Base-by-base conservation (phyloP, 2,329 filamentous ascomycete species). In the Colletotrichum spinosum region DNA sequence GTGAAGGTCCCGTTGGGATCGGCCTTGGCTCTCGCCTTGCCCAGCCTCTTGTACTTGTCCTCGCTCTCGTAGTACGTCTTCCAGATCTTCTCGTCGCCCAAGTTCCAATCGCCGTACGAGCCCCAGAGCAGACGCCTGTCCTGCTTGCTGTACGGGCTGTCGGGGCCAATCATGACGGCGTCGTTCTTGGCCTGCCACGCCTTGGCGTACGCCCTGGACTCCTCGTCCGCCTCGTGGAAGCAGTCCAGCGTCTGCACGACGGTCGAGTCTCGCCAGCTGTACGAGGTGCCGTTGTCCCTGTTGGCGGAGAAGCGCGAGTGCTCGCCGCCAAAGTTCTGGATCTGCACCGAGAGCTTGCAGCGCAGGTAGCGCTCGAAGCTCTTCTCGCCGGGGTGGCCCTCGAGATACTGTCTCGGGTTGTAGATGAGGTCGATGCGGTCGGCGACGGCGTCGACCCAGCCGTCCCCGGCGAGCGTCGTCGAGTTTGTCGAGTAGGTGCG, bases 221-320 rank as follows among this genome's bases (percentile, higher is more conserved):
- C 42, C 1, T 49, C 55, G 10, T 68, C 70, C 1, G 70, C 68
- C 10, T 74, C 73, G 49, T 84, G 77, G 69, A 84, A 84, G 57
- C 79, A 81, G 60, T 85, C 83, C 15, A 83, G 73, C 0, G 72
- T 76, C 41, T 73, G 73, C 6, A 72, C 70, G 6, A 83, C 69
- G 4, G 75, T 80, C 0, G 79, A 78, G 69, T 84, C 81, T 53
- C 83, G 75, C 79, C 80, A 84, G 70, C 79, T 83, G 68, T 79
- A 83, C 1, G 81, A 74, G 0, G 81, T 84, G 8, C 81, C 82
- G 54, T 84, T 84, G 48, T 73, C 71, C 6, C 72, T 75, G 65
- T 84, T 83, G 11, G 67, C 67, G 6, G 68, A 69, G 69, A 83
- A 81, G 62, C 72, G 73, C 7, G 81, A 83, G 55, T 80, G 70